Percentiles rank a stretch among this genome's conserved stretches.
phyloP scores from a whole-genome alignment of 306 rosid species.

The Glycine tomentella region DNA sequence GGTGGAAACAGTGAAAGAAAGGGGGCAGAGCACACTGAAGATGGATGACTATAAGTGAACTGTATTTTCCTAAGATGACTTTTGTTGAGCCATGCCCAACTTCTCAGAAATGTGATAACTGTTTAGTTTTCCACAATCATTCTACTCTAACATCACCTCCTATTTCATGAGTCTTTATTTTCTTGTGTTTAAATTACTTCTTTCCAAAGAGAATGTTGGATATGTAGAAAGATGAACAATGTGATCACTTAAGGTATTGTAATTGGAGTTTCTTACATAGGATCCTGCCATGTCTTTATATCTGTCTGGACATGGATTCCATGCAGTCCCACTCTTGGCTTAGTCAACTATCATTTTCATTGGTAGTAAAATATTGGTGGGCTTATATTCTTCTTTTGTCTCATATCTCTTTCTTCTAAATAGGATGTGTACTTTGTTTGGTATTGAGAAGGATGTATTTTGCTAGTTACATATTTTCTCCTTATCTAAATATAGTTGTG shows the following conservation, averaged over 20 bases:
- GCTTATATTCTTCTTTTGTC: neutral
- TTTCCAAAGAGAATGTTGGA: neutral
- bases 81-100: neutral
- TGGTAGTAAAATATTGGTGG: neutral
- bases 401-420: neutral
- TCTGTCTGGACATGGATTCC: neutral
- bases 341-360: slow-evolving; percentile 1
- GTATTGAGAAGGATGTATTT: neutral
- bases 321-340: neutral
- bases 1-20: neutral
- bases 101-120: neutral
- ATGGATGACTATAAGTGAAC: neutral
- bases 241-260: neutral
- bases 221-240: neutral
- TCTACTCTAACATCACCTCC: neutral
- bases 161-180: neutral
- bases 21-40: neutral
- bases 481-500: slow-evolving; percentile 22
- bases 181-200: neutral
- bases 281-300: neutral
- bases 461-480: slow-evolving; percentile 1
- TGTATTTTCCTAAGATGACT: neutral
- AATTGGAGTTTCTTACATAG: slow-evolving; percentile 12
- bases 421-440: slow-evolving; percentile 16
- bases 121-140: neutral